These are phyloP conservation scores for Trypanosoma mega DNA, from an alignment of 208 protist species.

Conservation along the genomic window DNA sequence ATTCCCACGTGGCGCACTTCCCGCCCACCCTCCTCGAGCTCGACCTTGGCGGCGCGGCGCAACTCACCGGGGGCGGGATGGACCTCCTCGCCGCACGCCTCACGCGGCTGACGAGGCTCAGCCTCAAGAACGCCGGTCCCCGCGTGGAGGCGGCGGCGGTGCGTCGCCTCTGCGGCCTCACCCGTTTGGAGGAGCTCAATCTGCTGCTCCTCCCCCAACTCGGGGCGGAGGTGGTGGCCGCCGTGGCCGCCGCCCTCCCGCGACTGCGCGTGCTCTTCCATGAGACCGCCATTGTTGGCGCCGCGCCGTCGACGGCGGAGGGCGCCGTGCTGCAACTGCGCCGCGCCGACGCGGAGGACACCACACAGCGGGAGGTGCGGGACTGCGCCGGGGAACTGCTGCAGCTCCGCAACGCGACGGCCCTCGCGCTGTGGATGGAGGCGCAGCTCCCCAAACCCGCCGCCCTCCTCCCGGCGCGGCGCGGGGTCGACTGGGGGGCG, in stretches of 20 bases:
- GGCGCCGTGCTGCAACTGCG: constrained; percentile 4
- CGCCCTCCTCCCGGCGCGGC: constrained; percentile 7
- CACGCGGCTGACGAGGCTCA: constrained; percentile 25
- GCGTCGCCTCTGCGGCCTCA: constrained; percentile 14
- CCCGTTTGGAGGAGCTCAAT: constrained; percentile 28
- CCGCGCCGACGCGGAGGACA: constrained; percentile 25
- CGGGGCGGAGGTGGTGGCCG: constrained; percentile 8
- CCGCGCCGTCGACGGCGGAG: neutral
- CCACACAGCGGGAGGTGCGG: constrained; percentile 13
- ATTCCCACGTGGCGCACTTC: constrained; percentile 15
- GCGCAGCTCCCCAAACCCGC: constrained; percentile 26
- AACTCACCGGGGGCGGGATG: constrained; percentile 22
- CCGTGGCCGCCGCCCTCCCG: constrained; percentile 15
- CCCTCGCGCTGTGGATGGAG: constrained; percentile 38
- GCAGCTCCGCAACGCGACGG: constrained; percentile 30
- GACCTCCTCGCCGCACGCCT: constrained; percentile 9
- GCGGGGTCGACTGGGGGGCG: neutral
- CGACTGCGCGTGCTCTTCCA: constrained; percentile 28
- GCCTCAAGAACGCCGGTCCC: constrained; percentile 28
- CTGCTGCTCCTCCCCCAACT: constrained; percentile 29
- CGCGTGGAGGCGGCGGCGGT: constrained; percentile 15
- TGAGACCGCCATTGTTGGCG: constrained; percentile 24
- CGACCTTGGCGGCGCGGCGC: constrained; percentile 24
- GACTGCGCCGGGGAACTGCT: constrained; percentile 23
- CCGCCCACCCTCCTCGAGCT: constrained; percentile 27